Conservation (phyloP, 2,329 filamentous ascomycete species). For the Fusarium pseudonygamai region DNA sequence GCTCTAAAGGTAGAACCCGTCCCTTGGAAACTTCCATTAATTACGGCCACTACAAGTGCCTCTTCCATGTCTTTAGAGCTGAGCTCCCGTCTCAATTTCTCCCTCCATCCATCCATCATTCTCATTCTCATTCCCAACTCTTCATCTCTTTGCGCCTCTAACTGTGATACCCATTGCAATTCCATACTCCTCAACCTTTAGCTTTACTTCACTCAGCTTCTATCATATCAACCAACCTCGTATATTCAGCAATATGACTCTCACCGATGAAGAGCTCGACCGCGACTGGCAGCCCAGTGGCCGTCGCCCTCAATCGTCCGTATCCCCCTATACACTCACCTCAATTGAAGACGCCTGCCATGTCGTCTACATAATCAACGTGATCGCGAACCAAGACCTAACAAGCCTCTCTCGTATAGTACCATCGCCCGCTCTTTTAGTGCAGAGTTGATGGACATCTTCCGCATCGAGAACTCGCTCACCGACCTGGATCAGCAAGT, state of each 20-base stretch:
- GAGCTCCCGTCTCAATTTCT: constrained; percentile 4
- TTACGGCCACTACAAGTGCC: constrained; percentile 15
- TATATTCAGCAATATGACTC: constrained; percentile 39
- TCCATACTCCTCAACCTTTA: not conserved
- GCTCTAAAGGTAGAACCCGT: constrained; percentile 25
- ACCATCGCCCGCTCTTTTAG: constrained; percentile 91
- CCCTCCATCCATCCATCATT: not conserved
- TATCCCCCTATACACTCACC: constrained; percentile 60
- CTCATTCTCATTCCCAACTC: not conserved
- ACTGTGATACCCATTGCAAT: constrained; percentile 4
- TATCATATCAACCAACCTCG: not conserved
- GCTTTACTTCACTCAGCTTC: not conserved
- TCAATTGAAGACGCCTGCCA: constrained; percentile 54
- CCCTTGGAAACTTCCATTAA: constrained; percentile 34
- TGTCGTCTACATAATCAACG: not conserved
- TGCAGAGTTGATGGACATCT: constrained; percentile 85
- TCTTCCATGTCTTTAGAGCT: constrained; percentile 7
- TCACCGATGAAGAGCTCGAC: constrained; percentile 75
- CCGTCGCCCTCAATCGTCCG: constrained; percentile 85
- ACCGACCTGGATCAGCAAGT: constrained; percentile 79
- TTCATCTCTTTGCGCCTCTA: not conserved
- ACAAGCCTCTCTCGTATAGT: constrained; percentile 55
- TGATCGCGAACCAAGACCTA: constrained; percentile 29
- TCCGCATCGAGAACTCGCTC: constrained; percentile 83
- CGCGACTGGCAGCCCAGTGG: constrained; percentile 83